phyloP scores from a whole-genome alignment of 352 stramenopile genomes.

The Phytophthora citrophthora region DNA sequence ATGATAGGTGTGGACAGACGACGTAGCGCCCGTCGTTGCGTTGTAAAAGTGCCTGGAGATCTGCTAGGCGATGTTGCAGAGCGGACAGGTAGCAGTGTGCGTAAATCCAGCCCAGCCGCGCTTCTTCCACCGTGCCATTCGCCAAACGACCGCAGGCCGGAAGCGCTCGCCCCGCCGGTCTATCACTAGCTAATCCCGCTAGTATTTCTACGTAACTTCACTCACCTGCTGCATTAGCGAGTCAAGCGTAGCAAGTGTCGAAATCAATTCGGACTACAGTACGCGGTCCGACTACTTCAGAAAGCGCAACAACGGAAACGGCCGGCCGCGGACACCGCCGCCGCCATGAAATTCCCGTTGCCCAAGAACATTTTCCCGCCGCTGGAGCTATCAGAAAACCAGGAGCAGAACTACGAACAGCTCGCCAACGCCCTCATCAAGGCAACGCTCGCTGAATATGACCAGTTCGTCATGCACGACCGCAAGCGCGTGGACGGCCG shows the following conservation, averaged over 20 bases:
- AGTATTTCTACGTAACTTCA: constrained; percentile 10
- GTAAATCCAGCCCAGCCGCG: constrained; percentile 17
- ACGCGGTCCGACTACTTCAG: constrained; percentile 21
- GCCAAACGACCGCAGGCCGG: constrained; percentile 26
- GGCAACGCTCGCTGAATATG: constrained; percentile 53
- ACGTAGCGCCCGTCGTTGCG: constrained; percentile 20
- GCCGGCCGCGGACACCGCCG: neutral
- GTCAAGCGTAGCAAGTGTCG: constrained; percentile 3
- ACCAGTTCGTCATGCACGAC: constrained; percentile 48
- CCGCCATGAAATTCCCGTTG: constrained; percentile 60
- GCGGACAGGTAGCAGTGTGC: neutral
- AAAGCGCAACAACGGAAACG: constrained; percentile 12
- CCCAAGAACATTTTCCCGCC: constrained; percentile 54
- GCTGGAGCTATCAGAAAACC: constrained; percentile 44
- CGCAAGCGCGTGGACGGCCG: constrained; percentile 40
- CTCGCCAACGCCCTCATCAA: constrained; percentile 58
- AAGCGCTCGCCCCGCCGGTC: constrained; percentile 16
- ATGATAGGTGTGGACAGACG: constrained; percentile 17
- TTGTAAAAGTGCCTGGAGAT: constrained; percentile 32
- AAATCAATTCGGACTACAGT: constrained; percentile 9
- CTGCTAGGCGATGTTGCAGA: constrained; percentile 25
- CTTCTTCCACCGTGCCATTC: constrained; percentile 42
- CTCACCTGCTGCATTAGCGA: neutral
- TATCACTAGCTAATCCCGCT: constrained; percentile 21
- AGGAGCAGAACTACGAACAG: constrained; percentile 54